A percentile compares a stretch with the other conserved stretches of the same genome.
These are phyloP conservation scores for Coemansia sp. DNA, from an alignment of 192 early-diverging fungal genomes.

Conservation along the genomic window DNA sequence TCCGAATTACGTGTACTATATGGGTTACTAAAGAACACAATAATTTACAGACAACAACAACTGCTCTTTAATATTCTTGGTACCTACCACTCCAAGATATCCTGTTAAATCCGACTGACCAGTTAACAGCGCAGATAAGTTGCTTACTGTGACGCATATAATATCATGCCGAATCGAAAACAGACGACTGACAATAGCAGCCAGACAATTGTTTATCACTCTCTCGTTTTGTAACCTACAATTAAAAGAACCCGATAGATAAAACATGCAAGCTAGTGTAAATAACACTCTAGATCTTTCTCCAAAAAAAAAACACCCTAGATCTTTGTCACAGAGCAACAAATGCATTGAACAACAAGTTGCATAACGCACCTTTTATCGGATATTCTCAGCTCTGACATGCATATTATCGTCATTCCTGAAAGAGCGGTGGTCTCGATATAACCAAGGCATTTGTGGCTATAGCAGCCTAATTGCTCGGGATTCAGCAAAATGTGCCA, in stretches of 20 bases:
- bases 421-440: conserved; percentile 25
- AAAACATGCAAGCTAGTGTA: background rate
- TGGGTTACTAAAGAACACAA: background rate
- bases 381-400: conserved; percentile 31
- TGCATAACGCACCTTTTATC: conserved; percentile 29
- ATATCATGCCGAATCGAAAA: conserved; percentile 24
- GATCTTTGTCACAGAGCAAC: background rate
- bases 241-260: background rate
- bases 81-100: conserved; percentile 28
- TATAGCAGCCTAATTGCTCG: background rate
- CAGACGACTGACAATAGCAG: conserved; percentile 20
- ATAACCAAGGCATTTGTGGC: conserved; percentile 9
- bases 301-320: too few relatives aligned
- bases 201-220: conserved; percentile 33
- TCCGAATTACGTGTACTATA: background rate
- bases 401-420: conserved; percentile 28
- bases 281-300: too few relatives aligned
- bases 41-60: background rate
- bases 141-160: conserved; percentile 23
- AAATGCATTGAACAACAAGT: background rate
- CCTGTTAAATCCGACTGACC: conserved; percentile 15
- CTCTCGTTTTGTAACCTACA: conserved; percentile 31
- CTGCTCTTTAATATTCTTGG: background rate
- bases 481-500: conserved; percentile 17
- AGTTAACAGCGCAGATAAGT: conserved; percentile 11